Base-by-base conservation (phyloP, 2,329 filamentous ascomycete species). In the Alternaria ventricosa region DNA sequence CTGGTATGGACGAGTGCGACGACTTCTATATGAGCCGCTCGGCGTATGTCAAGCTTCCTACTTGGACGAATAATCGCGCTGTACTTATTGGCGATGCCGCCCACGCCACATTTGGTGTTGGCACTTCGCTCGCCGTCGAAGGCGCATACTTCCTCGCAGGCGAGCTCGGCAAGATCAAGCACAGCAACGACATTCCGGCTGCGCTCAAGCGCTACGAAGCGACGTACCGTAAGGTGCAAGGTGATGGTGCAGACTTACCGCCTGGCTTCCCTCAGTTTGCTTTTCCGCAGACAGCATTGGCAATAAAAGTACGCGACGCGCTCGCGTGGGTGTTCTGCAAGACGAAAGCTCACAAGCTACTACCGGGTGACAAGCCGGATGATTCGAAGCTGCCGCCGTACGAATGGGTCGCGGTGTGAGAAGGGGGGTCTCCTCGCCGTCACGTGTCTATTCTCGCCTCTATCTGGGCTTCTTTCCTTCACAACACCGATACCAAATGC, bases 51-150 rank as follows among this genome's bases (percentile, higher is more conserved):
- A 82, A 82, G 45, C 62, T 84, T 57, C 71, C 80, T 0, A 67
- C 65, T 5, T 87, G 82, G 84, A 82, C 75, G 4, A 76, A 76
- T 0, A 83, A 84, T 0, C 82, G 86, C 0, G 81, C 87, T 3
- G 82, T 80, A 1, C 76, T 88, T 0, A 55, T 88, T 0, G 87
- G 87, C 0, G 87, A 90, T 65, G 85, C 88, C 2, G 81, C 74
- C 0, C 79, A 79, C 50, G 78, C 76, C 22, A 77, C 71, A 0
- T 73, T 75, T 47, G 75, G 74, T 10, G 53, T 75, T 5, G 75
- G 75, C 1, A 72, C 74, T 5, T 76, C 73, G 9, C 66, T 79
- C 4, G 80, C 81, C 3, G 76, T 83, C 22, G 65, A 76, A 4
- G 80, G 80, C 2, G 78, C 77, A 2, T 83, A 82, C 49, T 65